Base-by-base conservation (phyloP, 2,329 filamentous ascomycete genomes). In the Fusarium odoratissimum region DNA sequence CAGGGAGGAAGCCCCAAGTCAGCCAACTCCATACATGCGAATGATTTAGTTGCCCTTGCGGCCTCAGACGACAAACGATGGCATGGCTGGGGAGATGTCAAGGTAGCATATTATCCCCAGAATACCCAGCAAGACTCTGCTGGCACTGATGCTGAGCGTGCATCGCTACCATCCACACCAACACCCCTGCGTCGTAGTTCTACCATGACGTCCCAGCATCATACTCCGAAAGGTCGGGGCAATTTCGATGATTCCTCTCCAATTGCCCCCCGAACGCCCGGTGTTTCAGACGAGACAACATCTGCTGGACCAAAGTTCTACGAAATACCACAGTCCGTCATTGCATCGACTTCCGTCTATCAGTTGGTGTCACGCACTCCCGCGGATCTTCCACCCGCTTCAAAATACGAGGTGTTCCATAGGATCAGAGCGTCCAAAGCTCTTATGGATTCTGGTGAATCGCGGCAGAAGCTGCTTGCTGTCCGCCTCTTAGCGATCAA, bases 401-500 rank as follows among this genome's bases (percentile, higher is more conserved):
- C 91, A 17, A 92, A 91, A 73, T 98, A 97, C 78, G 96, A 98
- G 73, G 86, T 95, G 40, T 89, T 99, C 46, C 92, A 95, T 75
- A 92, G 94, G 60, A 83, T 98, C 28, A 91, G 96, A 65, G 90
- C 93, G 64, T 93, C 95, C n/a, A 93, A 95, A 80, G 94, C 94
- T 19, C 86, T 99, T 64, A 86, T 90, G 37, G 88, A 86, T 3
- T 91, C 92, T 2, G 80, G 86, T 17, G 87, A 91, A 65, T 89
- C 89, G 28, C 90, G 95, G 48, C 92, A 94, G 78, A 88, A 93
- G 75, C 91, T 95, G 21, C 86, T 99, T 54, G 91, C 92, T 40
- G 90, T 95, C 59, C 92, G 95, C 37, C 86, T 98, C 41, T 86
- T 99, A 45, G 95, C 95, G 19, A 91, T 98, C 67, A 93, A 93